A percentile compares a stretch with the other conserved stretches of the same genome.
phyloP scores from a whole-genome alignment of 192 early-diverging fungal species.

The Linnemannia elongata region DNA sequence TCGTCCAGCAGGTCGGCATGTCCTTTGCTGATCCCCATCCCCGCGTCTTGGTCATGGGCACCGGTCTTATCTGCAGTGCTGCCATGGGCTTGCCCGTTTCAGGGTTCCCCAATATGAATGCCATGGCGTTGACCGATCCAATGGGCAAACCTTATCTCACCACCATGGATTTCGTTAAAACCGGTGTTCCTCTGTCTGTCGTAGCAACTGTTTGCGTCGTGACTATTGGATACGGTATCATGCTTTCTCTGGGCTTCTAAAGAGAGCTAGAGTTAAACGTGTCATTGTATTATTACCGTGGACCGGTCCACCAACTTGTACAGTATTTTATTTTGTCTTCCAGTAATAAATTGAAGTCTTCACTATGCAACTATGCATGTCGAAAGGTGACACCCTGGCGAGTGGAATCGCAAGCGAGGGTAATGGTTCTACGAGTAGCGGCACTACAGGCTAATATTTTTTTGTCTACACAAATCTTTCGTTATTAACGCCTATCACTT shows the following conservation, averaged over 20 bases:
- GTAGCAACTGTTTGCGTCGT: conserved; percentile 65
- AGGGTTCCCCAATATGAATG: conserved; percentile 83
- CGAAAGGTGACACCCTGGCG: too few species aligned
- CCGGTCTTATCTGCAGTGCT: conserved; percentile 67
- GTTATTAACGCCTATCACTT: too few species aligned
- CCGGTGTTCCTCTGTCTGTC: conserved; percentile 68
- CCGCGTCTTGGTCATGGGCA: conserved; percentile 75
- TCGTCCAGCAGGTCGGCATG: conserved; percentile 74
- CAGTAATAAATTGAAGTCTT: too few species aligned
- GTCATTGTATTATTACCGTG: neutral
- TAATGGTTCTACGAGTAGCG: too few species aligned
- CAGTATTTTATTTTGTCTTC: too few species aligned
- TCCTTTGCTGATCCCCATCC: conserved; percentile 72
- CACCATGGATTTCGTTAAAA: conserved; percentile 71
- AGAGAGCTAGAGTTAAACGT: neutral
- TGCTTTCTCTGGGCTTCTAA: conserved; percentile 43
- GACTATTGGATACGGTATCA: conserved; percentile 70
- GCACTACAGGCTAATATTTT: too few species aligned
- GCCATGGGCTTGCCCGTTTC: conserved; percentile 81
- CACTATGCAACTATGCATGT: too few species aligned
- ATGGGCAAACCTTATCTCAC: conserved; percentile 73
- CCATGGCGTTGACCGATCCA: conserved; percentile 71
- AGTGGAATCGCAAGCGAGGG: too few species aligned
- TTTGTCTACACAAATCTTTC: too few species aligned
- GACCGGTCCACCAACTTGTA: too few species aligned